These are phyloP conservation scores for Babesia sp. DNA, from an alignment of 169 alveolate species.

Conservation along the genomic window DNA sequence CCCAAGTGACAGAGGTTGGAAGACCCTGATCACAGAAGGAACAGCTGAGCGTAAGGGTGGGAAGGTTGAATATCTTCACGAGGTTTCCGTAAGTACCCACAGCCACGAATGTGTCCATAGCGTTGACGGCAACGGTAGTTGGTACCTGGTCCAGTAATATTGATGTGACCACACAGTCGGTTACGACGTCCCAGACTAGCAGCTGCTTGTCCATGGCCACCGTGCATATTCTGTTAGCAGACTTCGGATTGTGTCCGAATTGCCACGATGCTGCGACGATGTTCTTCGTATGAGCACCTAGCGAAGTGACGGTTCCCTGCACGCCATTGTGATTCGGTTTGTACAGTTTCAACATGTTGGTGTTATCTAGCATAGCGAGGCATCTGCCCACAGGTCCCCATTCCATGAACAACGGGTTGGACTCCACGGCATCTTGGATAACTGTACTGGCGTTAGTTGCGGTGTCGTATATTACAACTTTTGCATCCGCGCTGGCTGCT, in stretches of 20 bases:
- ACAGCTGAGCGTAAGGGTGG: slow-evolving; percentile 50
- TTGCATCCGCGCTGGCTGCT: slow-evolving; percentile 32
- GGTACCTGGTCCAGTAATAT: slow-evolving; percentile 54
- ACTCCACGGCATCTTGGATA: not conserved
- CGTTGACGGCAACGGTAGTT: slow-evolving; percentile 42
- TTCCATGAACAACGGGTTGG: slow-evolving; percentile 52
- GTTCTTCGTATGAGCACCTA: slow-evolving; percentile 42
- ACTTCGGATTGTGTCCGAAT: slow-evolving; percentile 22
- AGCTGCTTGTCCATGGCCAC: slow-evolving; percentile 57
- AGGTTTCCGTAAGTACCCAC: slow-evolving; percentile 60
- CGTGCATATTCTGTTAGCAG: slow-evolving; percentile 43
- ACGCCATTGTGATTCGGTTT: slow-evolving; percentile 20
- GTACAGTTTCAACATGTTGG: slow-evolving; percentile 40
- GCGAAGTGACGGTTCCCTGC: slow-evolving; percentile 26
- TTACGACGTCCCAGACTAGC: slow-evolving; percentile 61
- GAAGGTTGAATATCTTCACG: slow-evolving; percentile 45
- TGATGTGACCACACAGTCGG: slow-evolving; percentile 35
- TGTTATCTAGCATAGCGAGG: slow-evolving; percentile 47
- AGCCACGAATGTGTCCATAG: slow-evolving; percentile 48
- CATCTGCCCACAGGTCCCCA: slow-evolving; percentile 48
- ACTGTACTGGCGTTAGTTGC: not conserved
- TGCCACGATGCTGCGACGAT: slow-evolving; percentile 56
- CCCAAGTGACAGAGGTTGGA: slow-evolving; percentile 53
- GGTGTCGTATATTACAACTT: slow-evolving; percentile 21
- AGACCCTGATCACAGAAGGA: slow-evolving; percentile 52